Conservation (phyloP, 768 basidiomycete species). For the Rhodotorula paludigena region DNA sequence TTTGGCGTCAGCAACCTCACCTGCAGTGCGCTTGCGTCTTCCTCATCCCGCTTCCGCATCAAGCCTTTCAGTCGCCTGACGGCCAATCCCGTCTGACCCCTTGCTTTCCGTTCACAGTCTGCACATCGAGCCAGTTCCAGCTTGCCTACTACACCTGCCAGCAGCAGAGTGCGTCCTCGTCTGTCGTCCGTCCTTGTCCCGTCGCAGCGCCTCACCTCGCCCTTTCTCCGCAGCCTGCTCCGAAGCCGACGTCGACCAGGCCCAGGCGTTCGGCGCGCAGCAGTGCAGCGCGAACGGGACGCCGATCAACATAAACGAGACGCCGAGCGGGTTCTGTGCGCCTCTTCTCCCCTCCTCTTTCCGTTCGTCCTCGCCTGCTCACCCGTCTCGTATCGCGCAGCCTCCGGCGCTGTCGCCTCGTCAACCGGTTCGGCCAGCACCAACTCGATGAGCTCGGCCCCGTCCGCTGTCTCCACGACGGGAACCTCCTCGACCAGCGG, state of each 20-base stretch:
- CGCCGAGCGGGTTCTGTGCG: conserved; percentile 15
- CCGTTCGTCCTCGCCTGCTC: background rate
- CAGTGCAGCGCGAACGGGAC: conserved; percentile 2
- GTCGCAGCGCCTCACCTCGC: background rate
- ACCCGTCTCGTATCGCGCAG: no score
- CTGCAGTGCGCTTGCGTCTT: background rate
- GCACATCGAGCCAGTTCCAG: conserved; percentile 25
- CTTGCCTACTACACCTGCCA: conserved; percentile 27
- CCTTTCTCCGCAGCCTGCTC: conserved; percentile 9
- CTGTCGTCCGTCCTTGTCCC: background rate
- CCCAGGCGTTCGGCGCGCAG: conserved; percentile 21
- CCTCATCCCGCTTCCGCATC: background rate
- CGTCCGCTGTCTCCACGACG: no score
- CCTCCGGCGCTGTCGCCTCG: no score
- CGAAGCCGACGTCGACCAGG: conserved; percentile 2
- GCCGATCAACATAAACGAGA: conserved; percentile 20
- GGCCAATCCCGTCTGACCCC: background rate
- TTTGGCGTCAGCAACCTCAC: conserved; percentile 17
- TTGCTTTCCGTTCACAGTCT: conserved; percentile 10
- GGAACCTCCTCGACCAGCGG: no score
- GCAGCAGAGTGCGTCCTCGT: conserved; percentile 10
- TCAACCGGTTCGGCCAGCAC: no score
- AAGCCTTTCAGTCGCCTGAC: background rate
- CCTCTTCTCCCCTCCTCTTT: background rate
- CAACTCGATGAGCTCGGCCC: no score